Base-by-base conservation (phyloP, 2,329 filamentous ascomycete genomes). In the Boeremia lycopersici region DNA sequence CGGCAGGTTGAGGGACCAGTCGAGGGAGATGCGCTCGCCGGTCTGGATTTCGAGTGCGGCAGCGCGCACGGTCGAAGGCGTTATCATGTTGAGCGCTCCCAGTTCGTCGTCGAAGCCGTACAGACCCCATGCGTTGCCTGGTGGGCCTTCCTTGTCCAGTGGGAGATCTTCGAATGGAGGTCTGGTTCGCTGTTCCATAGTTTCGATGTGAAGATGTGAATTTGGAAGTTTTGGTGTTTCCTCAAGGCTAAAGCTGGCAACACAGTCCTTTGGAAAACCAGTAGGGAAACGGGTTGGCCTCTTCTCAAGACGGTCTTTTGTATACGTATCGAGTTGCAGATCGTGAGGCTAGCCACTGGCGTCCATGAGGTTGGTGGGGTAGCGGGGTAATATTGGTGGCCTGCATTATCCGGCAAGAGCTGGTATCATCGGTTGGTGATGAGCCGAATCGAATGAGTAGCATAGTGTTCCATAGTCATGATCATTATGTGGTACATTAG, bases 51-150 rank as follows among this genome's bases (percentile, higher is more conserved):
- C 79, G 15, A 71, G 67, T 0, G 79, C 74, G 0, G 79, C 79
- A 6, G 71, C 66, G 7, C 71, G 70, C 17, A 80, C 74, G 10
- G 73, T 74, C n/a, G 73, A 66, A 0, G 79, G 76, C 0, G 82
- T 85, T 48, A 85, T 75, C 2, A 83, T 74, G 64, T 85, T 85
- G 1, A 86, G 73, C 62, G 80, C 82, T 23, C 83, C 83, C 10
- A 83, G 74, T 59, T 84, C 73, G 54, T 85, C 83, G 2, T 74
- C 52, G 5, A 73, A 63, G 2, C 82, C 82, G 57, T 82, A 84
- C 4, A 83, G 77, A 0, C 82, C 82, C 83, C 83, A 86, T 6
- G 83, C 81, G 52, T 85, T 85, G 7, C 80, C 79, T 2, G 70
- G 75, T 6, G 82, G 81, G 0, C 81, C 81, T 51, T 76, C 68